Evolutionary conservation across 169 alveolate species (phyloP).

Genomic region (Prorocentrum cordatum): DNA sequence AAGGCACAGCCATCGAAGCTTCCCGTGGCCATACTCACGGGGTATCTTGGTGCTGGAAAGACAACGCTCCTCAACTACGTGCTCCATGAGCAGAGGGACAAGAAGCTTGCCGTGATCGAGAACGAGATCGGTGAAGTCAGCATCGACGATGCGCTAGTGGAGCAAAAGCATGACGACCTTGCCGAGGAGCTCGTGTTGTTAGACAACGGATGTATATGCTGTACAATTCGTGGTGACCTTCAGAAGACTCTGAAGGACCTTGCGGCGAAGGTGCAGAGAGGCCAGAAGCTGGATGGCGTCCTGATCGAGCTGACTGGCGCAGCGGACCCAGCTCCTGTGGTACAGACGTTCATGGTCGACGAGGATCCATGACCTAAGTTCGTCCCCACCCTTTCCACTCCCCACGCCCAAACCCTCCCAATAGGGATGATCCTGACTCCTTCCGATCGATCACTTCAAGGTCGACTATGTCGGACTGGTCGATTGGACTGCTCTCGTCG

Average conservation of each 20-base stretch:
- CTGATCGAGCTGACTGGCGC: conserved; percentile 26
- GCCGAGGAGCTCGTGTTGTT: conserved; percentile 20
- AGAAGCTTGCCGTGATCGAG: conserved; percentile 41
- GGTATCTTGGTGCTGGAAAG: conserved; percentile 45
- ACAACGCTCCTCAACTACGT: conserved; percentile 29
- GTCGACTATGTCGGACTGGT: no score
- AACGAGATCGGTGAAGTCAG: neutral
- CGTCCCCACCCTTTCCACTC: no score
- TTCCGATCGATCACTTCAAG: no score
- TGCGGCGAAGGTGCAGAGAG: neutral
- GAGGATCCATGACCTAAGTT: no score
- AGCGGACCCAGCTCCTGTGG: conserved; percentile 45
- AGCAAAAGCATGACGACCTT: conserved; percentile 27
- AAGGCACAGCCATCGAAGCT: no score
- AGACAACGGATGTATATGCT: conserved; percentile 36
- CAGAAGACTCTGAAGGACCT: neutral
- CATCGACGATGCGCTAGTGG: conserved; percentile 44
- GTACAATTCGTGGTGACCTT: conserved; percentile 22
- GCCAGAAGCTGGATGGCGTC: conserved; percentile 12
- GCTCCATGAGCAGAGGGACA: conserved; percentile 10
- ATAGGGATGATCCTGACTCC: no score
- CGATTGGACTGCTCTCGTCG: no score
- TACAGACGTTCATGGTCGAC: conserved; percentile 54
- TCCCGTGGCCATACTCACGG: conserved; percentile 41
- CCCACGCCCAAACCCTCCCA: no score